These are phyloP conservation scores for Fusarium sp. DNA, from an alignment of 2,329 filamentous ascomycete genomes.

Conservation along the genomic window DNA sequence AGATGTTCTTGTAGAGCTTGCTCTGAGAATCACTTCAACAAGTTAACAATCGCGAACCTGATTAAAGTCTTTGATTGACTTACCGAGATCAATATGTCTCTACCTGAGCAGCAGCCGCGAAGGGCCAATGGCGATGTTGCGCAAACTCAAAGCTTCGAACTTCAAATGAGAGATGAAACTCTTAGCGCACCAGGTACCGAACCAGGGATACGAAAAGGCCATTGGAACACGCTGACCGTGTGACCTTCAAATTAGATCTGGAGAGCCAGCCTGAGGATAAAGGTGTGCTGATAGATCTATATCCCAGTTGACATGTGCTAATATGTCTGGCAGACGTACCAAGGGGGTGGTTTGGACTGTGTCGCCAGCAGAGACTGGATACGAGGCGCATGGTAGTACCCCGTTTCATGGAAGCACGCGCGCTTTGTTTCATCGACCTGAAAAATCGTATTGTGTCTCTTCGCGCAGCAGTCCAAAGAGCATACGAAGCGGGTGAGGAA, in stretches of 20 bases:
- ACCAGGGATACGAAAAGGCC: neutral
- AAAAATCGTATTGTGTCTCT: neutral
- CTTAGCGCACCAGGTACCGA: neutral
- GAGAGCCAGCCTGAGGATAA: neutral
- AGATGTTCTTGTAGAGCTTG: neutral
- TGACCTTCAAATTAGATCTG: neutral
- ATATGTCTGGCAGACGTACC: neutral
- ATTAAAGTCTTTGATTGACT: neutral
- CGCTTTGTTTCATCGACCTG: neutral
- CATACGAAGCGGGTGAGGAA: neutral
- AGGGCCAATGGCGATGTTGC: neutral
- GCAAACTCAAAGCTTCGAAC: neutral
- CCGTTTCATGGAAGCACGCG: neutral
- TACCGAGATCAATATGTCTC: slow-evolving; percentile 4
- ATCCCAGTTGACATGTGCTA: neutral
- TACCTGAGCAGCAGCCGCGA: neutral
- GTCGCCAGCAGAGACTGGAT: slow-evolving; percentile 6
- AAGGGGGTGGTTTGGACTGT: neutral
- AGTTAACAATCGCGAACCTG: neutral
- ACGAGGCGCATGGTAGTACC: slow-evolving; percentile 11
- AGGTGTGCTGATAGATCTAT: slow-evolving; percentile 2
- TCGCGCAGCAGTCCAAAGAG: neutral
- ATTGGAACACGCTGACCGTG: neutral
- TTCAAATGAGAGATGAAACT: neutral
- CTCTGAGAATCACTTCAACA: neutral